phyloP scores from a whole-genome alignment of 1,139 yeast species.

The Nakaseomyces delphensis region DNA sequence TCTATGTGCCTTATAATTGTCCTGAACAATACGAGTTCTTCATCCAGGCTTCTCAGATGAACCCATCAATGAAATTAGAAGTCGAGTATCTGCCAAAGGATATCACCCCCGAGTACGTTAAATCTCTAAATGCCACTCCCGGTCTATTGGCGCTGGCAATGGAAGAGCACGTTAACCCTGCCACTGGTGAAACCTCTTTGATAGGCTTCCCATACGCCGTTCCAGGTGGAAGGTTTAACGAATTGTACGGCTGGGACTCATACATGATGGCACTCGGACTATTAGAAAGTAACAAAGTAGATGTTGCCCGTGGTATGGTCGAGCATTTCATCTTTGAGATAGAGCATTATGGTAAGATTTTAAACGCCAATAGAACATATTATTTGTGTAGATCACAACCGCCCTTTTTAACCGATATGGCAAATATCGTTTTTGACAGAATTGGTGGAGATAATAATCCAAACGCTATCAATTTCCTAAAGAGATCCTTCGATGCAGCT shows the following conservation, averaged over 20 bases:
- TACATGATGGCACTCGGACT: slow-evolving; percentile 87
- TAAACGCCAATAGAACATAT: slow-evolving; percentile 91
- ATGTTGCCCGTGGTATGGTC: slow-evolving; percentile 83
- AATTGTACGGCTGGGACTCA: slow-evolving; percentile 96
- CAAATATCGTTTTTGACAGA: slow-evolving; percentile 57
- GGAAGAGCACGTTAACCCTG: slow-evolving; percentile 40
- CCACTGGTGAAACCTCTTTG: slow-evolving; percentile 40
- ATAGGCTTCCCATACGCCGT: slow-evolving; percentile 81
- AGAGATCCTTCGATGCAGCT: slow-evolving; percentile 64
- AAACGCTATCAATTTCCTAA: slow-evolving; percentile 51
- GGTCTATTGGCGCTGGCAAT: slow-evolving; percentile 82
- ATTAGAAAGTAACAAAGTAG: slow-evolving; percentile 50
- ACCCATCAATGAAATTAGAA: slow-evolving; percentile 57
- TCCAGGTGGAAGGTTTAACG: slow-evolving; percentile 97
- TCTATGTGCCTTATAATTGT: slow-evolving; percentile 68
- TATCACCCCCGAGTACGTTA: slow-evolving; percentile 62
- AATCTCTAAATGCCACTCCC: slow-evolving; percentile 72
- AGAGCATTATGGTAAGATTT: slow-evolving; percentile 79
- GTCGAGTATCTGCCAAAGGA: slow-evolving; percentile 59
- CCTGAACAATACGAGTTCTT: slow-evolving; percentile 69
- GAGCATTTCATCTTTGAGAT: slow-evolving; percentile 89
- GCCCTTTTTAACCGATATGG: slow-evolving; percentile 93
- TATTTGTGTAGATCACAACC: slow-evolving; percentile 93
- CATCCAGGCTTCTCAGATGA: slow-evolving; percentile 41
- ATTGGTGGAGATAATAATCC: slow-evolving; percentile 40